Evolutionary conservation across 176 grass and related monocot genomes (phyloP).

Genomic region (Aechmea fasciata): DNA sequence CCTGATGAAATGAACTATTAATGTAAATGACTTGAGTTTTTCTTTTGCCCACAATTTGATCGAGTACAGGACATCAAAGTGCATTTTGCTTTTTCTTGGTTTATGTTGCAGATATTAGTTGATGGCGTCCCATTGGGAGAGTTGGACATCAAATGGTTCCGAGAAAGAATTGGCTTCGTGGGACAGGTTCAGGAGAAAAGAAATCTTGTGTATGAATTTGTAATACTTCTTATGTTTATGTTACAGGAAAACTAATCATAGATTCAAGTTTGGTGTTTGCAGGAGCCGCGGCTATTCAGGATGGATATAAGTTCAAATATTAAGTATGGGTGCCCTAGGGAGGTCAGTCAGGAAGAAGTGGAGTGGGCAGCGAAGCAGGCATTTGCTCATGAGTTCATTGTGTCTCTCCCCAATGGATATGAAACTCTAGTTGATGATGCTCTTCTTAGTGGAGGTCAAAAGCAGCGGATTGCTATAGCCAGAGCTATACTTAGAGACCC

Average conservation of each 20-base stretch:
- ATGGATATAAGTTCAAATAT: slow-evolving; percentile 91
- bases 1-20: neutral
- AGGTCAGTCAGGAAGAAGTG: slow-evolving; percentile 75
- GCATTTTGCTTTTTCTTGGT: slow-evolving; percentile 4
- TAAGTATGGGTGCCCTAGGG: slow-evolving; percentile 72
- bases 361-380: slow-evolving; percentile 84
- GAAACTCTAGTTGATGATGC: slow-evolving; percentile 61
- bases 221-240: neutral
- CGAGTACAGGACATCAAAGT: neutral
- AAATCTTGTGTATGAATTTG: neutral
- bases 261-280: slow-evolving; percentile 18
- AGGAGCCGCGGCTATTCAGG: slow-evolving; percentile 89
- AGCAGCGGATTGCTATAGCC: slow-evolving; percentile 90
- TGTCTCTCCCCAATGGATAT: slow-evolving; percentile 68
- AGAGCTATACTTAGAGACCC: slow-evolving; percentile 89
- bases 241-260: neutral
- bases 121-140: slow-evolving; percentile 65
- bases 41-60: neutral
- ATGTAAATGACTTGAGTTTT: neutral
- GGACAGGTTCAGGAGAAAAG: slow-evolving; percentile 47
- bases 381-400: slow-evolving; percentile 81
- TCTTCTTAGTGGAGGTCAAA: slow-evolving; percentile 97
- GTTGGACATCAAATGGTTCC: slow-evolving; percentile 82
- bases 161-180: slow-evolving; percentile 91
- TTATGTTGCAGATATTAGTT: slow-evolving; percentile 56